Base-by-base conservation (phyloP, 352 stramenopile species). In the Phytophthora multivora region DNA sequence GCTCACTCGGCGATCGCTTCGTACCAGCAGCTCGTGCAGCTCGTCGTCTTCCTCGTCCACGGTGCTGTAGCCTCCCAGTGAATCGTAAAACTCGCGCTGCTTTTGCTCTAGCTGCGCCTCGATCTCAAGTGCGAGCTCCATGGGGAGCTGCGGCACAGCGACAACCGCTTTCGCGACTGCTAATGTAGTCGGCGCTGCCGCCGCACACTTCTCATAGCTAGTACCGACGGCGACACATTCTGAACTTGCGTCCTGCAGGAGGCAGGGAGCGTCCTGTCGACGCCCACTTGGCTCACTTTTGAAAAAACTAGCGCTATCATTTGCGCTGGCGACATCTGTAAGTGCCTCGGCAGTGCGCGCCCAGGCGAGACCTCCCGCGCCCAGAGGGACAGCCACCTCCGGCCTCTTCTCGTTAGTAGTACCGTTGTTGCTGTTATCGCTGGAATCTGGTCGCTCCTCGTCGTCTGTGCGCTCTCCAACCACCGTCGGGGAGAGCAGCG, bases 41-140 rank as follows among this genome's bases (percentile, higher is more conserved):
- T 77, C 71, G 33, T 77, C 71, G 2, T 80, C 71, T 35, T 80
- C 71, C 49, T 80, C 68, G 57, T 80, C 71, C 43, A 77, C 56
- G 28, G 71, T 80, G 49, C 59, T 80, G 68, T 80, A 80, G 13
- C 71, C 71, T 7, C 71, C 71, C 19, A 77, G 42, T 6, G 71
- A 80, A 21, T 77, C 71, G 59, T 72, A 71, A 45, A 77, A 77
- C 36, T 71, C 41, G 28, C 64, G 51, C 42, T 73, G 64, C 48
- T 73, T 77, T 31, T 76, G 63, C 46, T 72, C 68, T 26, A 77
- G 46, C 41, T 71, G 59, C 11, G 48, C 33, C 40, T 77, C 54
- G 4, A 62, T 48, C 28, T 73, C 51, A 51, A 64, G 50, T 47
- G 53, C 41, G 13, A 77, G 40, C 19, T 67, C 41, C 30, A 50